Percentiles rank a stretch among this genome's conserved stretches.
These are phyloP conservation scores for Globisporangium lucens DNA, from an alignment of 352 stramenopile genomes.

Conservation along the genomic window DNA sequence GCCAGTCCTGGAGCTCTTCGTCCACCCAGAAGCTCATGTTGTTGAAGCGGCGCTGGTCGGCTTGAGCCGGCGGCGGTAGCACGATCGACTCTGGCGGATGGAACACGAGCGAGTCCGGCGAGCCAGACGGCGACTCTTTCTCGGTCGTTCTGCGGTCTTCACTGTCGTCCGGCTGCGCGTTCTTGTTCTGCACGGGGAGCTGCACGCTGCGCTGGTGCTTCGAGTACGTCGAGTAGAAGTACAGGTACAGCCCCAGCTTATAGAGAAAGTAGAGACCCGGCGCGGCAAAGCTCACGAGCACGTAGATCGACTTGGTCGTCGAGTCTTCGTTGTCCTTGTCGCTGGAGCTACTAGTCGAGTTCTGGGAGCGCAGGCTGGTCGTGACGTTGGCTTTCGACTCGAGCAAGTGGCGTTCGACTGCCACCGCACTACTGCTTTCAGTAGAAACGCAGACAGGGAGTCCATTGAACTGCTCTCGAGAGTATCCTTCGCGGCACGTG, in stretches of 20 bases:
- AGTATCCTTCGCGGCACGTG: slow-evolving; percentile 2
- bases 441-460: not conserved
- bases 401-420: not conserved
- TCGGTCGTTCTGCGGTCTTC: slow-evolving; percentile 8
- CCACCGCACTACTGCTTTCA: not conserved
- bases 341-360: slow-evolving; percentile 4
- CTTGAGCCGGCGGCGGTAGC: not conserved
- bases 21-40: slow-evolving; percentile 64
- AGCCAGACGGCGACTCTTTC: slow-evolving; percentile 1
- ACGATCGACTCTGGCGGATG: not conserved
- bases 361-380: not conserved
- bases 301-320: slow-evolving; percentile 9
- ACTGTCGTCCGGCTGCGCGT: not conserved
- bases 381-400: not conserved
- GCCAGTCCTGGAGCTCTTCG: slow-evolving; percentile 64
- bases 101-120: slow-evolving; percentile 7
- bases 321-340: not conserved
- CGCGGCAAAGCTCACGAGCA: not conserved
- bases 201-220: slow-evolving; percentile 5
- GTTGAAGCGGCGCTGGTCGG: slow-evolving; percentile 16
- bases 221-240: slow-evolving; percentile 13
- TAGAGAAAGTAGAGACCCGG: slow-evolving; percentile 11
- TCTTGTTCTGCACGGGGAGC: not conserved
- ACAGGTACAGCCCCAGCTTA: slow-evolving; percentile 6
- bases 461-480: not conserved